Evolutionary conservation across 345 rosid genomes (phyloP).

Genomic region (Lagerstroemia speciosa): DNA sequence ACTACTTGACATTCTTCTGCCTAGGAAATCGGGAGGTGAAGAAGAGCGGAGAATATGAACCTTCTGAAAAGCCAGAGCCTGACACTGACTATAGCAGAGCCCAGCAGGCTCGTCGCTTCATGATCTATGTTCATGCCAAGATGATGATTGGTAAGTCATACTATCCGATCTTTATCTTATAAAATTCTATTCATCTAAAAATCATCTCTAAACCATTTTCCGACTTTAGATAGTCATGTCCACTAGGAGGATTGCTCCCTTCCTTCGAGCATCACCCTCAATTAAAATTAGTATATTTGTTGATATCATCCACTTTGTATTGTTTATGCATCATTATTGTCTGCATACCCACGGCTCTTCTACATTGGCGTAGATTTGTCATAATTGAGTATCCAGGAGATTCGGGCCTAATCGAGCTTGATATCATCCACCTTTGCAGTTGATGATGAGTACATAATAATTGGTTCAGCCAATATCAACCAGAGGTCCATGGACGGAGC

Average conservation of each 20-base stretch:
- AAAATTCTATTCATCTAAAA: background rate
- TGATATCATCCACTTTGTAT: background rate
- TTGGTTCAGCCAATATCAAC: conserved; percentile 98
- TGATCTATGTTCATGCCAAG: conserved; percentile 95
- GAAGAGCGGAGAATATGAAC: conserved; percentile 80
- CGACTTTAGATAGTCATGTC: background rate
- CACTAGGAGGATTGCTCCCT: background rate
- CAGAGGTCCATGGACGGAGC: conserved; percentile 99
- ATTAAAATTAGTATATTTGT: background rate
- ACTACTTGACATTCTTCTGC: conserved; percentile 89
- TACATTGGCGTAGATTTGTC: background rate
- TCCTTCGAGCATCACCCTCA: background rate
- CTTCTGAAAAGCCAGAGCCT: conserved; percentile 75
- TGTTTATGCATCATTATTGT: background rate
- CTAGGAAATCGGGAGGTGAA: conserved; percentile 86
- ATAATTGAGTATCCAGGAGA: background rate
- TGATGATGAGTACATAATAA: conserved; percentile 91
- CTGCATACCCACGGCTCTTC: background rate
- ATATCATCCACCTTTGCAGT: conserved; percentile 45
- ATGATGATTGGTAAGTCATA: conserved; percentile 84
- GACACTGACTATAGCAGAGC: conserved; percentile 74
- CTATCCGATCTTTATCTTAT: background rate
- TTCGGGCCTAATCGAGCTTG: too few species aligned
- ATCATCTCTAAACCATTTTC: background rate
- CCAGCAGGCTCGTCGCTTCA: conserved; percentile 89